Conservation (phyloP, 768 basidiomycete species). For the Rhodotorula kratochvilovae region DNA sequence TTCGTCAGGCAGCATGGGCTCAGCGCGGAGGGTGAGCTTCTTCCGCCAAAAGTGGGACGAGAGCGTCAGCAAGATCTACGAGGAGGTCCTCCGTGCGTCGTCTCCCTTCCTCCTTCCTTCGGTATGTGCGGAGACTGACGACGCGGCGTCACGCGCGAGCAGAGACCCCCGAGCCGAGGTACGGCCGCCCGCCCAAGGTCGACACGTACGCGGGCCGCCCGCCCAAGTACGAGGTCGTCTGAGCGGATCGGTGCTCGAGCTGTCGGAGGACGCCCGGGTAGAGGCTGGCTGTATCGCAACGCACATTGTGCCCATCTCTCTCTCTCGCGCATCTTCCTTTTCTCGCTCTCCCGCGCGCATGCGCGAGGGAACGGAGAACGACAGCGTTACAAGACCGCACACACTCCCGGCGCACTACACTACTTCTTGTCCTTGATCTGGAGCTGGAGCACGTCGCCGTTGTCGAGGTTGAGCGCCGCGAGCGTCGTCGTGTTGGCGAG, state of each 20-base stretch:
- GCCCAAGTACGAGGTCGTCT: constrained; percentile 6
- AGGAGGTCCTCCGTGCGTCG: constrained; percentile 61
- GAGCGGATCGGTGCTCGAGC: no score
- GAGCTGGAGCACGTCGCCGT: constrained; percentile 22
- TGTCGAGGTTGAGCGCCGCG: constrained; percentile 39
- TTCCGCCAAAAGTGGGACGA: constrained; percentile 72
- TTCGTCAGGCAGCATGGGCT: constrained; percentile 58
- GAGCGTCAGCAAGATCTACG: constrained; percentile 57
- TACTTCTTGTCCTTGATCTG: constrained; percentile 40
- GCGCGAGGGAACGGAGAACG: neutral
- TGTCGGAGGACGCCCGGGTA: no score
- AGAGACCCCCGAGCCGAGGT: constrained; percentile 58
- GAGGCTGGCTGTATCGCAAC: neutral
- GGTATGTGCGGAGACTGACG: neutral
- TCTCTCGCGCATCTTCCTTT: neutral
- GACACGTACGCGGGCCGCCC: constrained; percentile 50
- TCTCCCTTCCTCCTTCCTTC: neutral
- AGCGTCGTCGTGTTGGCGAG: constrained; percentile 39
- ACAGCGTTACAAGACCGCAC: neutral
- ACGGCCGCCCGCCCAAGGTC: constrained; percentile 55
- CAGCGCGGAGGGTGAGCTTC: constrained; percentile 71
- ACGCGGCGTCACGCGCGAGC: neutral
- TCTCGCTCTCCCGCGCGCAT: no score
- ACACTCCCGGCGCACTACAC: neutral
- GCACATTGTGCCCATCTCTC: neutral